phyloP scores from a whole-genome alignment of 352 stramenopile species.

The Phytophthora capsici region DNA sequence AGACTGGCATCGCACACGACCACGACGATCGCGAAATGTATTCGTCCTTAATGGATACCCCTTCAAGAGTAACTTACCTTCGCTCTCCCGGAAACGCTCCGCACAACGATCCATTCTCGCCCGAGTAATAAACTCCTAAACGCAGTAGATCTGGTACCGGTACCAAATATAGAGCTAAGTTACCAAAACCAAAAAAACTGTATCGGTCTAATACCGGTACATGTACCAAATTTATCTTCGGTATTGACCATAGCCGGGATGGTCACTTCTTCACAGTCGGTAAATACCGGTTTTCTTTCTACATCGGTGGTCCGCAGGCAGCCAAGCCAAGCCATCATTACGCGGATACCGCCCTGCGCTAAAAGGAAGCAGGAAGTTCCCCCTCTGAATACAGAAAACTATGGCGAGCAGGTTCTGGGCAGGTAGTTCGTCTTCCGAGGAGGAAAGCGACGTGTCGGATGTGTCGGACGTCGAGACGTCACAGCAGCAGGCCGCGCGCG shows the following conservation, averaged over 20 bases:
- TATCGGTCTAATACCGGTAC: not conserved
- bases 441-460: constrained; percentile 79
- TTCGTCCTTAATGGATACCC: constrained; percentile 54
- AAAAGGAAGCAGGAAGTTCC: constrained; percentile 14
- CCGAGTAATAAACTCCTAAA: constrained; percentile 19
- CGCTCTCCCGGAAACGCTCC: constrained; percentile 52
- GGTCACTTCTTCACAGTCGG: not conserved
- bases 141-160: constrained; percentile 14
- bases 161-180: too few species aligned
- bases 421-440: constrained; percentile 78
- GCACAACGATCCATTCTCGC: constrained; percentile 34
- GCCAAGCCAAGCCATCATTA: constrained; percentile 22
- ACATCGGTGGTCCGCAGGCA: constrained; percentile 16
- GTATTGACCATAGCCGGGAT: not conserved
- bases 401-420: constrained; percentile 90
- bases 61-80: constrained; percentile 58
- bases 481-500: constrained; percentile 74
- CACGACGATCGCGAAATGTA: constrained; percentile 40
- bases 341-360: constrained; percentile 24
- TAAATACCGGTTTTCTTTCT: constrained; percentile 9
- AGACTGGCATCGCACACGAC: constrained; percentile 20
- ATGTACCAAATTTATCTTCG: not conserved
- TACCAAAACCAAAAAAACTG: too few species aligned
- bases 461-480: constrained; percentile 80
- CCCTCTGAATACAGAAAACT: constrained; percentile 20